These are phyloP conservation scores for Acanthamoeba triangularis DNA, from an alignment of 208 protist species.

Conservation along the genomic window DNA sequence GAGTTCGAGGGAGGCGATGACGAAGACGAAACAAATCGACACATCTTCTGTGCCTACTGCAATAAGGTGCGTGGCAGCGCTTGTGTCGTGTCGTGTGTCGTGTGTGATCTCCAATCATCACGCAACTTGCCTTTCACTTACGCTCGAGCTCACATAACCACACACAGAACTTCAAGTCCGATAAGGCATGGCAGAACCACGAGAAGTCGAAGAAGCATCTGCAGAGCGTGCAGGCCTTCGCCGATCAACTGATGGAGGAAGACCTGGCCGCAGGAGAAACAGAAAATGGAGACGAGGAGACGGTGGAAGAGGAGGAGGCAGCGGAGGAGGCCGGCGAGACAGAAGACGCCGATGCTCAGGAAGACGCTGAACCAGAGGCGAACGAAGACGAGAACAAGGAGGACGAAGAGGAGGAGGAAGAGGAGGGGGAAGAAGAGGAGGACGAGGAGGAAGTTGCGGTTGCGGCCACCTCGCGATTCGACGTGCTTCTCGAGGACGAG, in stretches of 20 bases:
- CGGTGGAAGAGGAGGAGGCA: neutral
- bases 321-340: neutral
- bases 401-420: neutral
- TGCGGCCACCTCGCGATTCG: neutral
- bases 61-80: conserved; percentile 73
- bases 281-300: neutral
- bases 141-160: neutral
- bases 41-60: conserved; percentile 61
- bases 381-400: neutral
- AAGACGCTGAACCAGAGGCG: neutral
- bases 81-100: conserved; percentile 8
- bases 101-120: neutral
- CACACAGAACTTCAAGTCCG: conserved; percentile 44
- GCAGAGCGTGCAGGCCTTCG: conserved; percentile 60
- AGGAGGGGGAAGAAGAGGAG: conserved; percentile 9
- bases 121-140: neutral
- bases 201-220: conserved; percentile 87
- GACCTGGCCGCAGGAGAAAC: conserved; percentile 36
- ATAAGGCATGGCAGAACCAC: conserved; percentile 80
- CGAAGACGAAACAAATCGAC: conserved; percentile 47
- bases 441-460: neutral
- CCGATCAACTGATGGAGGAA: conserved; percentile 55
- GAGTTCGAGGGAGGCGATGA: neutral
- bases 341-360: neutral
- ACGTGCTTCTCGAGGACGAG: conserved; percentile 2